These are phyloP conservation scores for Massariosphaeria phaeospora DNA, from an alignment of 495 filamentous ascomycete species.

Conservation along the genomic window DNA sequence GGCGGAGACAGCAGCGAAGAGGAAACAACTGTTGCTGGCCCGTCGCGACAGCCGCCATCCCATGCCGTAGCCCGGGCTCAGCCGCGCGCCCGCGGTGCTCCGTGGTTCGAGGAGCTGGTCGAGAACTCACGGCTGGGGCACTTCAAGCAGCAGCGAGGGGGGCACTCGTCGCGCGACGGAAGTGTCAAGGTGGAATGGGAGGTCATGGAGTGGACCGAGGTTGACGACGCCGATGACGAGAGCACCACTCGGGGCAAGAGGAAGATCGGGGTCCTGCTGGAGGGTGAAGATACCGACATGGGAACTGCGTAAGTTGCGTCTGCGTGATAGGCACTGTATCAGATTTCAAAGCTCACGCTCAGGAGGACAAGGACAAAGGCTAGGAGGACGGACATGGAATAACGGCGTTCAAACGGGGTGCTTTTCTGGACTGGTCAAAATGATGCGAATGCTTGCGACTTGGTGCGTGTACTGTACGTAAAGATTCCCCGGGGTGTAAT, in stretches of 20 bases:
- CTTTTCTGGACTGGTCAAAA: not conserved
- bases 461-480: not conserved
- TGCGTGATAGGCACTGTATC: not conserved
- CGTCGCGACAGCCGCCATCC: slow-evolving; percentile 22
- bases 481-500: slow-evolving; percentile 1
- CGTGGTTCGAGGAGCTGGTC: slow-evolving; percentile 80
- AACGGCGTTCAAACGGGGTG: slow-evolving; percentile 1
- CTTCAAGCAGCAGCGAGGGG: slow-evolving; percentile 57
- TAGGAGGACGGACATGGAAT: not conserved
- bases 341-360: slow-evolving; percentile 11
- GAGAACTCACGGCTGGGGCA: slow-evolving; percentile 66
- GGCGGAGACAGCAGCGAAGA: slow-evolving; percentile 25
- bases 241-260: slow-evolving; percentile 43
- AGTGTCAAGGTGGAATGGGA: slow-evolving; percentile 72
- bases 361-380: slow-evolving; percentile 6
- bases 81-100: slow-evolving; percentile 51
- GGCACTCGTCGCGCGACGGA: slow-evolving; percentile 48
- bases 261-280: slow-evolving; percentile 47
- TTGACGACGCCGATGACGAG: slow-evolving; percentile 44
- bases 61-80: slow-evolving; percentile 29
- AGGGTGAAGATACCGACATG: slow-evolving; percentile 33
- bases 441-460: not conserved
- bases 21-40: slow-evolving; percentile 28
- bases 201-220: slow-evolving; percentile 68
- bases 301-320: slow-evolving; percentile 3